Evolutionary conservation across 108 stramenopile genomes (phyloP).

Genomic region (Cylindrotheca closterium): DNA sequence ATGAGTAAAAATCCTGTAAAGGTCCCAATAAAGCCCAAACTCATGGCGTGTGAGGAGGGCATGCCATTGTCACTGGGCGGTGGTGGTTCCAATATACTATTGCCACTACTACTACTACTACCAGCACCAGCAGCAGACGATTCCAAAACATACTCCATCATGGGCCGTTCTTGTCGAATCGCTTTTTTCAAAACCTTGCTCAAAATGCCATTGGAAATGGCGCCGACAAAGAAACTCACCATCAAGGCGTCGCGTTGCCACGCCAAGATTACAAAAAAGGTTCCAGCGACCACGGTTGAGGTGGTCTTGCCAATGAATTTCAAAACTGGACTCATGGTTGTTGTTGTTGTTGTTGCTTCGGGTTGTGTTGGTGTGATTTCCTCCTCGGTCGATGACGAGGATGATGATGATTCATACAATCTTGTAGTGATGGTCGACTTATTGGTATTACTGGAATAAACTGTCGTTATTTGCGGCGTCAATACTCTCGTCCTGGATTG

Average conservation of each 20-base stretch:
- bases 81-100: slow-evolving; percentile 7
- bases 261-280: slow-evolving; percentile 69
- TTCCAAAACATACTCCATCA: slow-evolving; percentile 8
- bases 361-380: too few species aligned
- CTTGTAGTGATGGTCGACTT: too few species aligned
- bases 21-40: slow-evolving; percentile 80
- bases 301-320: slow-evolving; percentile 59
- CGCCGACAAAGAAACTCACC: slow-evolving; percentile 69
- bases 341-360: neutral
- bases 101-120: neutral
- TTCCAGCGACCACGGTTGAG: slow-evolving; percentile 64
- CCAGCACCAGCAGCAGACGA: too few species aligned
- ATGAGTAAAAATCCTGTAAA: slow-evolving; percentile 40
- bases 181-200: slow-evolving; percentile 68
- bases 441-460: too few species aligned
- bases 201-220: slow-evolving; percentile 67
- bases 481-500: too few species aligned
- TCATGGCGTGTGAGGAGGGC: slow-evolving; percentile 89
- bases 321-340: neutral
- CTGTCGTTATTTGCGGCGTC: too few species aligned
- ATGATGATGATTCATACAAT: too few species aligned
- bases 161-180: slow-evolving; percentile 65
- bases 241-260: slow-evolving; percentile 66
- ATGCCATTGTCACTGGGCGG: slow-evolving; percentile 82
- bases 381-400: too few species aligned